Base-by-base conservation (phyloP, 495 filamentous ascomycete genomes). In the Trichocladium antarcticum region DNA sequence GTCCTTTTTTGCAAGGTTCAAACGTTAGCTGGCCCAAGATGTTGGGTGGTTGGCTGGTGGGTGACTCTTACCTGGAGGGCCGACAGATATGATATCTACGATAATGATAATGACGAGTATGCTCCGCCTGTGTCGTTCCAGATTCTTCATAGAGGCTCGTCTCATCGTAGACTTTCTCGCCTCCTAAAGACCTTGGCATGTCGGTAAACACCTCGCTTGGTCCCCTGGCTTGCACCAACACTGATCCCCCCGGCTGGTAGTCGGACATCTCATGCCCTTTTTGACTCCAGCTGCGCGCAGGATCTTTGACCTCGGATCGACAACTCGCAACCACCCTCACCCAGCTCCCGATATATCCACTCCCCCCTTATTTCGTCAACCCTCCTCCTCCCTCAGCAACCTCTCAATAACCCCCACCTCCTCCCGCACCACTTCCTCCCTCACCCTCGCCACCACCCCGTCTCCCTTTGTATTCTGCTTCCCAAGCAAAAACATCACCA, bases 401-500 rank as follows among this genome's bases (percentile, higher is more conserved):
- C 60, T 50, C 46, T 58, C 55, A 21, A 74, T 66, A 11, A 60
- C 46, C 49, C 54, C 57, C 7, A 57, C 54, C 39, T 72, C 64
- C 36, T 70, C 60, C 19, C 35, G 50, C 14, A 42, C 50, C 9
- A 65, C 57, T 41, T 65, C 61, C 50, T 63, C 50, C 37, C 54
- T 36, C 6, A 65, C 65, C 31, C 45, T 40, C 11, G 53, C 54
- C 28, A 50, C 57, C 48, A 58, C 50, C 17, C 37, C 43, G 36
- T 12, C 28, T 22, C 22, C 9, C 42, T 12, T 28, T 40, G 24
- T n/a, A 17, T 42, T 20, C 37, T 51, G 24, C 29, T 50, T 34
- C 9, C 38, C 37, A 19, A 74, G 45, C 19, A 73, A 51, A 40
- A 65, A 61, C 28, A 68, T 57, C 50, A 68, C 64, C 49, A 60